Conservation (phyloP, 2,329 filamentous ascomycete species). For the Colletotrichum eleusines region DNA sequence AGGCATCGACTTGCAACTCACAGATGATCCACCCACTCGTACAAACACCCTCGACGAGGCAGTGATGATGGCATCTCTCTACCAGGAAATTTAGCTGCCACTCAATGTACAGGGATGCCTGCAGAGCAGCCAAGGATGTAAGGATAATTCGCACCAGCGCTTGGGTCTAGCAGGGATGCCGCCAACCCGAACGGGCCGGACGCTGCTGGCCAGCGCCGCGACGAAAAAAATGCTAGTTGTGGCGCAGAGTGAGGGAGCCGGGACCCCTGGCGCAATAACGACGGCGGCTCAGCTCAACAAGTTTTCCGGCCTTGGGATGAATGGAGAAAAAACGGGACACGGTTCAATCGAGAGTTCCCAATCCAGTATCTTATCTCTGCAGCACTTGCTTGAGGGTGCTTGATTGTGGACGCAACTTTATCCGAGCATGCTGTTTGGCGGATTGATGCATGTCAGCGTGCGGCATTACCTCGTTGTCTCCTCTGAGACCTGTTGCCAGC, state of each 20-base stretch:
- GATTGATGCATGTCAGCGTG: constrained; percentile 34
- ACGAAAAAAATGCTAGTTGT: constrained; percentile 18
- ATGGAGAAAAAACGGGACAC: neutral
- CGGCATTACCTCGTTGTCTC: constrained; percentile 9
- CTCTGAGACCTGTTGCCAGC: neutral
- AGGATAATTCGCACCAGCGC: constrained; percentile 17
- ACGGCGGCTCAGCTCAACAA: constrained; percentile 15
- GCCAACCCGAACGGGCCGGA: constrained; percentile 30
- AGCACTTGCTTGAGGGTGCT: neutral
- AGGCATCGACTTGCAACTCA: neutral
- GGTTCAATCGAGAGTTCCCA: neutral
- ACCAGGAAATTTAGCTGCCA: constrained; percentile 8
- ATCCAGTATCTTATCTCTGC: constrained; percentile 31
- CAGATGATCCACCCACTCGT: neutral
- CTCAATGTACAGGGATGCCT: constrained; percentile 3
- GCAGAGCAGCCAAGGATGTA: constrained; percentile 15
- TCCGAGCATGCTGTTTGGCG: neutral
- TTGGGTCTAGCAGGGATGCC: constrained; percentile 23
- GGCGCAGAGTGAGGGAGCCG: constrained; percentile 1
- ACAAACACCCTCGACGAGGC: constrained; percentile 4
- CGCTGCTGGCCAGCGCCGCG: constrained; percentile 29
- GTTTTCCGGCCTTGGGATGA: constrained; percentile 6
- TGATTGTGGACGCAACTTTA: neutral
- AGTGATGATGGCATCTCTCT: neutral
- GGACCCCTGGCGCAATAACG: constrained; percentile 7